Evolutionary conservation across 176 grass and related monocot genomes (phyloP), one percentile per base, ranked within the genome.

Genomic region (Thalia dealbata): DNA sequence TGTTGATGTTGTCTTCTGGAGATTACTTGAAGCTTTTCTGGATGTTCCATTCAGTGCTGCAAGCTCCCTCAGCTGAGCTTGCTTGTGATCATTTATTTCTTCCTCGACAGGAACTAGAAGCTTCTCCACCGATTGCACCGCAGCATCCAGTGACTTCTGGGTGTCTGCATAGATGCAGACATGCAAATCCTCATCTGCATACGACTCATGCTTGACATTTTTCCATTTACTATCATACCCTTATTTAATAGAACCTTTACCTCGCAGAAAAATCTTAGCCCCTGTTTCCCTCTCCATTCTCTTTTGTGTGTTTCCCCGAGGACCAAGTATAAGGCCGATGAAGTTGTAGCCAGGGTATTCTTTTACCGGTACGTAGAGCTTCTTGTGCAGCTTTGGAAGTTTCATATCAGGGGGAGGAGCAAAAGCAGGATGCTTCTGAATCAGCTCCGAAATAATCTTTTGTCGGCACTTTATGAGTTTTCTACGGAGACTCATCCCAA

Each of bases 211-310:
- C 25, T 38, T 58, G 22, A 4, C 8, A 26, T 61, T 32, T n/a
- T 28, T 30, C 10, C 16, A 7, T 54, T 3, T 54, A 32, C 5
- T 1, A 12, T 16, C 51, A 7, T 25, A 61, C 27, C 24, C 54
- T 48, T 59, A 3, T 52, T 23, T 71, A 46, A 7, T 30, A 30
- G 35, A 61, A 70, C 76, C 76, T 61, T 62, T 78, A 70, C 76
- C 76, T 21, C 76, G 52, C 11, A 78, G 12, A 7, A 30, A 23
- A 61, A 78, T 78, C 67, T 28, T 78, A n/a, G 76, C 76, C 0
- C 76, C 76, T 13, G 76, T 70, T 35, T 70, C 66, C 54, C 14
- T 78, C 41, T 78, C 76, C 76, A 78, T 78, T 60, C 67, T 69
- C 67, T 78, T 69, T 61, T 52, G 50, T 70, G 76, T 78, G 35